Conservation (phyloP, 108 stramenopile genomes). For the Cyclotella atomus region DNA sequence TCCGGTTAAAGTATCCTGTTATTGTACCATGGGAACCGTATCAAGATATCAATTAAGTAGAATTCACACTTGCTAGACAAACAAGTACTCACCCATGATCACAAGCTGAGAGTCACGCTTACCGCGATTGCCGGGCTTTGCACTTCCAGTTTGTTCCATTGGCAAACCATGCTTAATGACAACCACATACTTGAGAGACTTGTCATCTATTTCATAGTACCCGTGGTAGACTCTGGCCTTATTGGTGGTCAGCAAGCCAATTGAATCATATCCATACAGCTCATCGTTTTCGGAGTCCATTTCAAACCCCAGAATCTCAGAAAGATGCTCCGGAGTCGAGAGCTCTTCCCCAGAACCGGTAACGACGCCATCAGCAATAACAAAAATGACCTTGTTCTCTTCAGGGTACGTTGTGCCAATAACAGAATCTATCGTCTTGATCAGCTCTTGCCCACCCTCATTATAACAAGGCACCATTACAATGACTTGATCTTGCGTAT, state of each 20-base stretch:
- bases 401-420: constrained; percentile 61
- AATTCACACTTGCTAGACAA: too few relatives aligned
- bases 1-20: constrained; percentile 57
- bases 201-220: constrained; percentile 42
- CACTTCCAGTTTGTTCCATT: constrained; percentile 44
- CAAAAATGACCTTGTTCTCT: constrained; percentile 61
- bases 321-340: constrained; percentile 46
- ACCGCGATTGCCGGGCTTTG: constrained; percentile 60
- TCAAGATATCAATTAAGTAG: too few relatives aligned
- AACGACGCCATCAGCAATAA: constrained; percentile 67
- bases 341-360: constrained; percentile 57
- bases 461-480: constrained; percentile 73
- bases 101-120: constrained; percentile 68
- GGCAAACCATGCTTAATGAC: constrained; percentile 53
- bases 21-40: too few relatives aligned
- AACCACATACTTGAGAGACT: constrained; percentile 60
- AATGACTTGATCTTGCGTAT: constrained; percentile 50
- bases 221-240: constrained; percentile 54
- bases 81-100: too few relatives aligned
- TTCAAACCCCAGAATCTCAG: constrained; percentile 52
- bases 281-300: constrained; percentile 41
- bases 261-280: constrained; percentile 50
- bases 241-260: constrained; percentile 52
- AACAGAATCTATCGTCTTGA: constrained; percentile 62
- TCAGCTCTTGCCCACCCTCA: constrained; percentile 59